Base-by-base conservation (phyloP, 1,284 basidiomycete species). In the Megacollybia platyphylla region DNA sequence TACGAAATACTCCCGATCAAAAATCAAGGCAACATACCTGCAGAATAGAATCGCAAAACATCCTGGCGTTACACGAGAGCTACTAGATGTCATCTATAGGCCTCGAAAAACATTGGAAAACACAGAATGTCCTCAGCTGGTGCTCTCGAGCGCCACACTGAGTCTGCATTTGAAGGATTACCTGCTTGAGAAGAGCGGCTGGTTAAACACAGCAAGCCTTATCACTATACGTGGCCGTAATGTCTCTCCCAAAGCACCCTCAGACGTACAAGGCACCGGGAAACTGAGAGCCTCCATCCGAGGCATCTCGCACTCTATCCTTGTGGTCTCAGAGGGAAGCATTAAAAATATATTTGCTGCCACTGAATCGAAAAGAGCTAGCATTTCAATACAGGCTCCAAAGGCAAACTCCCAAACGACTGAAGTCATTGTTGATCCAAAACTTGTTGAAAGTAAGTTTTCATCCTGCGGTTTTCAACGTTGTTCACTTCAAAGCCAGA, bases 131-230 rank as follows among this genome's bases (percentile, higher is more conserved):
- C 76, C 77, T 2, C 83, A 84, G 54, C 57, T 86, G 44, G 60
- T 86, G 26, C 55, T 83, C 52, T 68, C 78, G 39, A 84, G 80
- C 52, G 83, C 82, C 27, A 87, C 83, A 9, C 60, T 87, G 44
- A 64, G 71, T 41, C 63, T 61, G 37, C 70, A 71, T 44, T 62
- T 84, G 43, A 65, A 69, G 51, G 58, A 68, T 41, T 69, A 71
- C 53, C 65, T 69, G 42, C 75, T 59, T 53, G 56, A 58, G 20
- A 63, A 71, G 43, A 76, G 67, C 50, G 71, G 71, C 8, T 81
- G 78, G 75, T 51, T 80, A 44, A 62, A 62, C 47, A 60, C 56
- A 43, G 61, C 59, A 20, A 64, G 67, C 31, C 49, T 74, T 32
- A 52, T 68, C 36, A 74, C 70, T 51, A 61, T 82, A 17, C 59